Evolutionary conservation across 306 rosid species (phyloP), one percentile per base, ranked within the genome.

Genomic region (Rosa chinensis): DNA sequence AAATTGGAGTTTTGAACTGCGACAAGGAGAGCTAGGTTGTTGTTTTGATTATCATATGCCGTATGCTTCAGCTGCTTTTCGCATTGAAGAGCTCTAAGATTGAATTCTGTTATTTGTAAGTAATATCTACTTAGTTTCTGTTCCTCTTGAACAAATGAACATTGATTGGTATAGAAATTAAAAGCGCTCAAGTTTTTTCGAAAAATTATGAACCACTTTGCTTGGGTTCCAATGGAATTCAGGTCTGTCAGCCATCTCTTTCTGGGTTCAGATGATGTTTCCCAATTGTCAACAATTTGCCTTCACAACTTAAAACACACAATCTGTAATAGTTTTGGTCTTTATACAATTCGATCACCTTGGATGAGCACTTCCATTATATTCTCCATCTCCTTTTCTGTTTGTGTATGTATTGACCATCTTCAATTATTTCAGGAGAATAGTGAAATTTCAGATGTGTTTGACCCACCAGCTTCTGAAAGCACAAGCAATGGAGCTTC

Each of bases 391-490:
- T 55, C 35, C 44, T n/a, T 43, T 42, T 14, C 16, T 32, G 39
- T n/a, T 39, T 48, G 18, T 25, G 8, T 6, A 63, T 76, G 43
- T 16, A 25, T 21, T 43, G 21, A 73, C 21, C 6, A 28, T 42
- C 73, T 68, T 67, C 61, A 39, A 56, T 81, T 70, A 72, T 47
- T 84, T 75, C 88, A 93, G 97, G 91, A 80, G 81, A 71, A 71
- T 23, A 45, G 43, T 66, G 86, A 72, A 53, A 49, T 76, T 74
- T 86, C 86, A 10, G 90, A 87, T n/a, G 85, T 73, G 63, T 73
- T 40, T 20, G 86, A 50, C 49, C 63, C 67, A 8, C 56, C 86
- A 9, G 58, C 81, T 55, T 56, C 45, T 37, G 90, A 72, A 53
- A 79, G 69, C 35, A 75, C 83, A 72, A 77, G 17, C 40, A n/a